phyloP scores from a whole-genome alignment of 2,329 filamentous ascomycete genomes.

The Pseudogymnoascus sp. region DNA sequence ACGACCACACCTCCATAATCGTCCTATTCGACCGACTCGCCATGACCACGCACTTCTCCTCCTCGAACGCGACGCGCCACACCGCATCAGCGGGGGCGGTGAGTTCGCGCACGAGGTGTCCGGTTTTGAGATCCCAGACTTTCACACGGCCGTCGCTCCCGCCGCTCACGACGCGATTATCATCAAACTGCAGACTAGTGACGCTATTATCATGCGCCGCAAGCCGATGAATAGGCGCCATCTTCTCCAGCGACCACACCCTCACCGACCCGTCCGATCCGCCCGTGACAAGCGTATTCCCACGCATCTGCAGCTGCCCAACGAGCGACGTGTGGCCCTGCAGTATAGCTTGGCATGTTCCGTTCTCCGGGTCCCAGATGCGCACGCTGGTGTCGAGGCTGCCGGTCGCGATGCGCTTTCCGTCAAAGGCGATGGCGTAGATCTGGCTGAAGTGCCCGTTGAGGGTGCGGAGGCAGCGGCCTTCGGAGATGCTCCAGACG shows the following conservation, averaged over 20 bases:
- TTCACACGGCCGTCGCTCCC: slow-evolving; percentile 97
- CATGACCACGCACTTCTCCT: slow-evolving; percentile 96
- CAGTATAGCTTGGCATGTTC: slow-evolving; percentile 67
- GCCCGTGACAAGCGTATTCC: slow-evolving; percentile 89
- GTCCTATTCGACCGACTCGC: slow-evolving; percentile 78
- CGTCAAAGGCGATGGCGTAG: slow-evolving; percentile 96
- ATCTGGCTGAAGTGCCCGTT: slow-evolving; percentile 97
- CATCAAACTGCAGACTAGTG: slow-evolving; percentile 94
- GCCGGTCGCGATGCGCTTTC: slow-evolving; percentile 84
- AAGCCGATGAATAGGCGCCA: slow-evolving; percentile 85
- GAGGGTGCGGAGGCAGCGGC: slow-evolving; percentile 81
- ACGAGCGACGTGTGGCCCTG: slow-evolving; percentile 97
- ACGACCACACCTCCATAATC: slow-evolving; percentile 98
- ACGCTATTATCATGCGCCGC: slow-evolving; percentile 98
- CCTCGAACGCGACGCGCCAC: slow-evolving; percentile 96
- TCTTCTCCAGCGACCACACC: slow-evolving; percentile 89
- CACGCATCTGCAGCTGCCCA: slow-evolving; percentile 91
- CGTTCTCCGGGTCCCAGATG: slow-evolving; percentile 89
- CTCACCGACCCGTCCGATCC: slow-evolving; percentile 93
- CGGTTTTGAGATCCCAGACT: slow-evolving; percentile 93
- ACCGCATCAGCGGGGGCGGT: slow-evolving; percentile 89
- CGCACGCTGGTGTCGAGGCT: slow-evolving; percentile 94
- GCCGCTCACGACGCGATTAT: slow-evolving; percentile 88
- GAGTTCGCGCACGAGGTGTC: slow-evolving; percentile 82
- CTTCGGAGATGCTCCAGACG: slow-evolving; percentile 97